Base-by-base conservation (phyloP, 148 eudicot genomes). In the Cornus kousa region DNA sequence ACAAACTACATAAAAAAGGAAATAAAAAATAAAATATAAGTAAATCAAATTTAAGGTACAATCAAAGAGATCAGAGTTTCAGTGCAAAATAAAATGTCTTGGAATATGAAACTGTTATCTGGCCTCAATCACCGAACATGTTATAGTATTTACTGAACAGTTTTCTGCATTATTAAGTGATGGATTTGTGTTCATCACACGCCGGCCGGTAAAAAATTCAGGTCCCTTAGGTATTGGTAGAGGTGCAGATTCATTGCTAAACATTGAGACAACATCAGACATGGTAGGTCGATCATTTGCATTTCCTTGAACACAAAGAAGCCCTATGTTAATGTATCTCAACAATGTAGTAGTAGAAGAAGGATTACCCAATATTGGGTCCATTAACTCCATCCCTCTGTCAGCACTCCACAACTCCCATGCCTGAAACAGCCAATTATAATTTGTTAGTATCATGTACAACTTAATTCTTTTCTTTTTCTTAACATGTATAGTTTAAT, bases 311-410 rank as follows among this genome's bases (percentile, higher is more conserved):
- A 78, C 80, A 39, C 74, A 78, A 0, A 78, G 69, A 78, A 78
- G 80, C n/a, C 80, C 80, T 33, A 78, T 78, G 50, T 78, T 78
- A 32, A 78, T 37, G 57, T 59, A 78, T 37, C 74, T 71, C 57
- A 78, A 11, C 48, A 55, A 7, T 46, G 40, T 35, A 57, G 23
- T 24, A 5, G 10, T 50, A 20, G 37, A 35, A 33, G 57, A 59
- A 70, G 80, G 23, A 22, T 22, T 1, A 5, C 9, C 72, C 9
- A 78, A 22, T 33, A 53, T 12, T 40, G 46, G 22, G 37, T 78
- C 80, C 69, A 70, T 35, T 40, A 78, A 59, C 12, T 70, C 80
- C 74, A 70, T 22, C 23, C 55, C 59, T 57, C 64, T 20, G n/a
- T 59, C 80, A 20, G 40, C 80, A 59, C 16, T 59, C 80, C 74